Base-by-base conservation (phyloP, 2,329 filamentous ascomycete genomes). In the Fusarium illudens region DNA sequence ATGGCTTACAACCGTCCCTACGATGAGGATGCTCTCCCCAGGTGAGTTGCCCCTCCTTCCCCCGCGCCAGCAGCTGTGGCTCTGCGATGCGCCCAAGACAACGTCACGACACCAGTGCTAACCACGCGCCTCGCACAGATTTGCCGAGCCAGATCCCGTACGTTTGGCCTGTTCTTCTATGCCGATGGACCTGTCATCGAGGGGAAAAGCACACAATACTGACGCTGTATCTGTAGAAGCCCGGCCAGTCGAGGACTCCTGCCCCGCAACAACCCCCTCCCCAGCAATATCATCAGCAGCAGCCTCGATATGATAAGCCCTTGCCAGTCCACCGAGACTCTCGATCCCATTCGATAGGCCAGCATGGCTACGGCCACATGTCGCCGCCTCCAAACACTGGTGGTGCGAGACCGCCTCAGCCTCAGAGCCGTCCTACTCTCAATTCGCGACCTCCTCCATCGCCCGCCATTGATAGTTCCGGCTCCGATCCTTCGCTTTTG, bases 1-100 rank as follows among this genome's bases (percentile, higher is more conserved):
- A 98, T 98, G 95, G 95, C 95, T 59, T 98, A 98, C 86, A 97
- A 97, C 82, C 90, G 89, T 79, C 88, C 91, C 58, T 96, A 94
- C 83, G 97, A 99, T 79, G 94, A 94, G 32, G 95, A 99, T 84
- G 92, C 94, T 77, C 89, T 99, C 68, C 95, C 95, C 77, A 93
- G 93, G 92, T 96, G 59, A 55, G 61, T 63, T 67, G 56, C 62
- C 65, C 65, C 62, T 62, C 71, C 30, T 81, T 30, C 58, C 60
- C 53, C 64, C 58, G 44, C 58, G 37, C 36, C 37, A 42, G 22
- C 30, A 66, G 32, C 53, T 50, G 70, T 53, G 67, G 62, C 65
- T 69, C 60, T 71, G 67, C 68, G 56, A 59, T 56, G 56, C 58
- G 59, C 50, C 42, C 33, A 60, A 27, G 61, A 42, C 58, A 34